A percentile compares a stretch with the other conserved stretches of the same genome.
Conservation (phyloP, 2,329 filamentous ascomycete species). For the Taxawa tesnikishii region DNA sequence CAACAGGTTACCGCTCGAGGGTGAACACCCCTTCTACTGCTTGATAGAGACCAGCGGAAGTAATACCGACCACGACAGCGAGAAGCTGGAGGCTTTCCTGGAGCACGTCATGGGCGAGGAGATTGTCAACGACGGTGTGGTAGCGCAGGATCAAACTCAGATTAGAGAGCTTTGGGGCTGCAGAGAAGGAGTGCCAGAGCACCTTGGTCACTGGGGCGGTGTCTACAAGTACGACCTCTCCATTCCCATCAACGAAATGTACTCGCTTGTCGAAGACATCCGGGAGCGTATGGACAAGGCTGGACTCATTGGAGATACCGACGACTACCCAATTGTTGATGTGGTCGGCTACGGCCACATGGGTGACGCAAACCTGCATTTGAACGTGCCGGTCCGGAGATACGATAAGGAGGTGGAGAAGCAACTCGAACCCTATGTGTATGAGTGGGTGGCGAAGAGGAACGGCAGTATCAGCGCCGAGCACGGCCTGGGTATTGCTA, state of each 20-base stretch:
- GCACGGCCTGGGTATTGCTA: conserved; percentile 85
- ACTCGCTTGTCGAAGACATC: conserved; percentile 78
- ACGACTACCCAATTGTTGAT: conserved; percentile 65
- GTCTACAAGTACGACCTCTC: conserved; percentile 99
- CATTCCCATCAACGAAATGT: conserved; percentile 79
- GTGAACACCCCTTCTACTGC: conserved; percentile 86
- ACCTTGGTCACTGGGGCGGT: conserved; percentile 77
- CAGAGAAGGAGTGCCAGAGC: conserved; percentile 87
- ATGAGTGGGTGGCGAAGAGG: conserved; percentile 85
- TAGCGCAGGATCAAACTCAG: conserved; percentile 91
- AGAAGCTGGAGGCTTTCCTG: conserved; percentile 78
- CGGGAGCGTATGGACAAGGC: conserved; percentile 58
- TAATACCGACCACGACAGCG: conserved; percentile 83
- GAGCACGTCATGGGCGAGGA: conserved; percentile 84
- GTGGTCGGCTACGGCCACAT: conserved; percentile 98
- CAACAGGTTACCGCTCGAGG: conserved; percentile 69
- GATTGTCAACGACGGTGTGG: conserved; percentile 76
- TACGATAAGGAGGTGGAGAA: conserved; percentile 85
- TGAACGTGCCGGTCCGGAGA: conserved; percentile 72
- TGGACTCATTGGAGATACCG: conserved; percentile 62
- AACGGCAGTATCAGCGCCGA: conserved; percentile 94
- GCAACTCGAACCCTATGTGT: conserved; percentile 84
- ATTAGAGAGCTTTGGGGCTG: conserved; percentile 75
- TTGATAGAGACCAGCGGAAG: conserved; percentile 93
- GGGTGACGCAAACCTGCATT: conserved; percentile 90